Evolutionary conservation across 2,329 filamentous ascomycete species (phyloP).

Genomic region (Ascomycota sp.): DNA sequence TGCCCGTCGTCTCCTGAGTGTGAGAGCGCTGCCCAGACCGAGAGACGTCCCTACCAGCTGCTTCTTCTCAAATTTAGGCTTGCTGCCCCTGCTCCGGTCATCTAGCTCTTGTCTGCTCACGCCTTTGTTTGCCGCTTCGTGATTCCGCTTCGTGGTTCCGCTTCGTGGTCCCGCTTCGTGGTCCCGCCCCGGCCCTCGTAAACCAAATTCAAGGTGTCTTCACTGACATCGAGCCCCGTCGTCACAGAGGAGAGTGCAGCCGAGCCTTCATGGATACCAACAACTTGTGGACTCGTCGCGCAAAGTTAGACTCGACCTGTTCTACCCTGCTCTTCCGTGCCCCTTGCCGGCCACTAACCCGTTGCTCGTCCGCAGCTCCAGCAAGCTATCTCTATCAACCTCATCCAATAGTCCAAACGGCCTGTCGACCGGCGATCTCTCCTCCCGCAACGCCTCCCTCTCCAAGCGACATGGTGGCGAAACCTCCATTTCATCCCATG

Average conservation of each 20-base stretch:
- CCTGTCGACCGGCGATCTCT: constrained; percentile 29
- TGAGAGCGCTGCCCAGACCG: too few relatives aligned
- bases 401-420: constrained; percentile 34
- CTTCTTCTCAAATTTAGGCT: too few relatives aligned
- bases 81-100: too few relatives aligned
- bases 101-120: neutral
- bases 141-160: neutral
- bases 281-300: constrained; percentile 58
- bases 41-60: too few relatives aligned
- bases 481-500: constrained; percentile 45
- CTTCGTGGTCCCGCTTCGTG: constrained; percentile 1
- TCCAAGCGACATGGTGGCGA: constrained; percentile 59
- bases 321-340: neutral
- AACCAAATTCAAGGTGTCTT: constrained; percentile 6
- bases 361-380: constrained; percentile 34
- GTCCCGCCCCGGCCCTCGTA: constrained; percentile 4
- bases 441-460: constrained; percentile 40
- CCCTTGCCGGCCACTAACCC: constrained; percentile 1
- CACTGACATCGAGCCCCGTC: constrained; percentile 3
- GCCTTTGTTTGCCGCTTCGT: neutral
- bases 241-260: constrained; percentile 4
- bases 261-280: constrained; percentile 31
- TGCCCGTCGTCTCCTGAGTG: too few relatives aligned
- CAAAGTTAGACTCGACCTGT: constrained; percentile 35
- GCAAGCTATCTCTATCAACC: constrained; percentile 81